These are phyloP conservation scores for Neurospora sp. DNA, from an alignment of 2,329 filamentous ascomycete species.

Conservation along the genomic window DNA sequence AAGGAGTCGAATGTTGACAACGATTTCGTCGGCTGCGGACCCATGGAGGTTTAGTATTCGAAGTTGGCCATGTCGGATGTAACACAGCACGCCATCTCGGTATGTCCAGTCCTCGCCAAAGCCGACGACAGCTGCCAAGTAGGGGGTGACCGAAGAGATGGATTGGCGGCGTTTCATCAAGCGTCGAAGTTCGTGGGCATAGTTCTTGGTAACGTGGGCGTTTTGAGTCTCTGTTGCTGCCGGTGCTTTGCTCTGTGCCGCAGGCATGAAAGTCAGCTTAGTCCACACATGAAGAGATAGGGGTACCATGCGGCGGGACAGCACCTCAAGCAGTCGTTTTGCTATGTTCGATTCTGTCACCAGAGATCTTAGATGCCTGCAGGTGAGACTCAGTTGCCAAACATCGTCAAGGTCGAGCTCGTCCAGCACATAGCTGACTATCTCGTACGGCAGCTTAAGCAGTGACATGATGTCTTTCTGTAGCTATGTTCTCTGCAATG, in stretches of 20 bases:
- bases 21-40: conserved; percentile 38
- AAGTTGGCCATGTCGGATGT: conserved; percentile 40
- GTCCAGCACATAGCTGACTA: conserved; percentile 48
- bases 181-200: conserved; percentile 45
- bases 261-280: conserved; percentile 15
- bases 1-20: conserved; percentile 40
- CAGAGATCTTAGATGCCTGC: conserved; percentile 38
- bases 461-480: conserved; percentile 22
- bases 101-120: conserved; percentile 53
- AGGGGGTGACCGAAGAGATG: conserved; percentile 51
- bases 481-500: background rate
- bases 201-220: conserved; percentile 24
- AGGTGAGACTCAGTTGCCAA: conserved; percentile 43
- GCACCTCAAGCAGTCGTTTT: conserved; percentile 46
- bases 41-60: conserved; percentile 49
- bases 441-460: conserved; percentile 47
- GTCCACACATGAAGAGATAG: conserved; percentile 16
- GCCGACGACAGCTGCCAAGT: conserved; percentile 48
- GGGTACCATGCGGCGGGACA: conserved; percentile 1
- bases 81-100: conserved; percentile 53
- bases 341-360: conserved; percentile 46
- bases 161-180: conserved; percentile 52
- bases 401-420: conserved; percentile 48
- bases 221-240: conserved; percentile 23
- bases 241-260: conserved; percentile 23